Conservation (phyloP, 257 asterid genomes). For the Nicotiana tomentosiformis region DNA sequence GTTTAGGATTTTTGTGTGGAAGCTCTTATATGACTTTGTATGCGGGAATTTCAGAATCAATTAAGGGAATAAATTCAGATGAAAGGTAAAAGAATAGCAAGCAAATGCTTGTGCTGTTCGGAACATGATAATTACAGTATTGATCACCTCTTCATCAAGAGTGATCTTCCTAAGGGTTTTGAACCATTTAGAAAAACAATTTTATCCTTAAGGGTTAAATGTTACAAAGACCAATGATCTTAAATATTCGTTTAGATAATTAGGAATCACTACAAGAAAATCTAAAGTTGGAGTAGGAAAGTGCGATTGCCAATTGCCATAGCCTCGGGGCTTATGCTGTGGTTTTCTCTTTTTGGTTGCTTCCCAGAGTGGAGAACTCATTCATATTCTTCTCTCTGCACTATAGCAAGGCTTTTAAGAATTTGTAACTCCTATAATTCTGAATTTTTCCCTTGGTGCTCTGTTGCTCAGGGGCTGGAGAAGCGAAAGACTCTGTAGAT, state of each 20-base stretch:
- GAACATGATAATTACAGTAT: no score
- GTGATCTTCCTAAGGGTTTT: no score
- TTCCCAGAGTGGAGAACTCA: neutral
- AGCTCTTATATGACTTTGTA: no score
- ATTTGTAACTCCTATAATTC: neutral
- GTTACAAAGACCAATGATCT: neutral
- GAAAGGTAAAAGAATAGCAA: no score
- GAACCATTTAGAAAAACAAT: neutral
- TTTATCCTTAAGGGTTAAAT: neutral
- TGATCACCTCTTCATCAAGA: no score
- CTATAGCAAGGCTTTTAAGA: neutral
- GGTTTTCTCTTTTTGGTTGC: neutral
- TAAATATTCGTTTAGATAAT: neutral
- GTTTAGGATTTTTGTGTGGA: no score
- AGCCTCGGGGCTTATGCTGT: neutral
- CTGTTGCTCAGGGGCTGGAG: conserved; percentile 10
- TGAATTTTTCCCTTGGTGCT: conserved; percentile 1
- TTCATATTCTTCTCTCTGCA: neutral
- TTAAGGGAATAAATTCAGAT: no score
- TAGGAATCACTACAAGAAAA: no score
- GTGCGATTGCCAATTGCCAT: neutral
- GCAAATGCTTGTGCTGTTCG: no score
- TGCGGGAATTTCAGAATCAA: no score
- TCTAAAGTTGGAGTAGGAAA: no score
- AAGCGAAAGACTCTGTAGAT: conserved; percentile 15